phyloP scores from a whole-genome alignment of 352 stramenopile species.

The Globisporangium nunn region DNA sequence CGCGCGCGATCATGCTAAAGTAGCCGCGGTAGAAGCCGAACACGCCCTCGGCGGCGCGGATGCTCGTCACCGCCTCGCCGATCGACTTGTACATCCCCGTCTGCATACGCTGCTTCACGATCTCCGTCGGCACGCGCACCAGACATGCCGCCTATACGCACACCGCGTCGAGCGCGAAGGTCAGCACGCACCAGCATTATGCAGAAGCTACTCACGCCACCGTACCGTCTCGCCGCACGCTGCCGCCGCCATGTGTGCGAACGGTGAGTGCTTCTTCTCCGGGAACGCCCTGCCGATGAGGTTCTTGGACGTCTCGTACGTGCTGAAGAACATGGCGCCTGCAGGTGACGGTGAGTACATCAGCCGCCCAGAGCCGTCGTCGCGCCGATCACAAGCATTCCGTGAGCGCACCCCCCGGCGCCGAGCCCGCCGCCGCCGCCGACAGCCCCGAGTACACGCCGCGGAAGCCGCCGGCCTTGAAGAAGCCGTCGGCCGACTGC shows the following conservation, averaged over 20 bases:
- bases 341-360: constrained; percentile 3
- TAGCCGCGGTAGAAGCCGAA: constrained; percentile 96
- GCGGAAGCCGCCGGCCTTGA: constrained; percentile 95
- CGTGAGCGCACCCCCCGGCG: constrained; percentile 67
- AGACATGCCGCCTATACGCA: constrained; percentile 87
- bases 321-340: constrained; percentile 87
- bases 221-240: constrained; percentile 90
- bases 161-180: neutral
- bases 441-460: constrained; percentile 90
- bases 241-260: constrained; percentile 94
- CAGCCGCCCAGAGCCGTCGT: neutral
- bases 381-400: neutral
- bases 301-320: constrained; percentile 89
- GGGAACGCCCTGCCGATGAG: constrained; percentile 43
- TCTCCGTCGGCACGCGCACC: constrained; percentile 98
- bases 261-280: constrained; percentile 71
- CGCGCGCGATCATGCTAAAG: constrained; percentile 96
- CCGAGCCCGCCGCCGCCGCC: constrained; percentile 86
- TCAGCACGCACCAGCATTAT: neutral
- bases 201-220: neutral
- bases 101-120: constrained; percentile 99
- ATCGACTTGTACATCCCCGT: constrained; percentile 86
- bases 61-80: constrained; percentile 54
- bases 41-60: constrained; percentile 72
- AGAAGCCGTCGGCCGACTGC: constrained; percentile 95